Base-by-base conservation (phyloP, 495 filamentous ascomycete species). In the Trichoderma parareesei region DNA sequence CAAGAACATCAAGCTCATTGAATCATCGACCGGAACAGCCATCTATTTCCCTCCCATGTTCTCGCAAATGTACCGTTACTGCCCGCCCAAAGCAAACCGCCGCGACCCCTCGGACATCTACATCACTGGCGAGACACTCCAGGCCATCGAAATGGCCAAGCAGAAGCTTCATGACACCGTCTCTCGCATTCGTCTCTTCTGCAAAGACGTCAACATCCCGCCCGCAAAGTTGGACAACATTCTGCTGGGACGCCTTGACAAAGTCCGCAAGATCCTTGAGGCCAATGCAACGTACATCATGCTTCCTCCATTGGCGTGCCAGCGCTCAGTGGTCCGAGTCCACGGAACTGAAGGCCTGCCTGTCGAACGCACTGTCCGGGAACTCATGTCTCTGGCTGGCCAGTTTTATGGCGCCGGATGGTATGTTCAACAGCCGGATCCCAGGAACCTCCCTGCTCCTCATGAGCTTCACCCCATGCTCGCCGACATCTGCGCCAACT, bases 381-480 rank as follows among this genome's bases (percentile, higher is more conserved):
- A 96, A 74, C 88, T 98, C 64, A 98, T 98, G 94, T 86, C 87
- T 61, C 77, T 98, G 75, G 91, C 91, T 64, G 92, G 92, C 38
- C 94, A 99, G 79, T 99, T 97, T 77, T 99, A 99, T 75, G 92
- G 90, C 69, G 92, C 94, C 38, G 91, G 91, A 2, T 98, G 95
- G 94, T 96, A 90, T 86, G 88, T 97, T 67, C 86, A 90, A 69
- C 85, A 90, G 71, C 85, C 88, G 10, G 89, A 91, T 62, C 78
- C 82, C n/a, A 76, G 81, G 40, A 86, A 90, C 65, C 83, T 88
- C 38, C 91, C 93, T 8, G 88, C 85, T 9, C 81, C 88, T 20
- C 76, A 83, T 14, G 92, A 97, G 64, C 87, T 97, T 66, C 85
- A 89, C 40, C 83, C 88, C 10, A 96, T 98, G 90, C 85, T 99